These are phyloP conservation scores for Trichoderma orchidacearum DNA, from an alignment of 495 filamentous ascomycete genomes.

Conservation along the genomic window DNA sequence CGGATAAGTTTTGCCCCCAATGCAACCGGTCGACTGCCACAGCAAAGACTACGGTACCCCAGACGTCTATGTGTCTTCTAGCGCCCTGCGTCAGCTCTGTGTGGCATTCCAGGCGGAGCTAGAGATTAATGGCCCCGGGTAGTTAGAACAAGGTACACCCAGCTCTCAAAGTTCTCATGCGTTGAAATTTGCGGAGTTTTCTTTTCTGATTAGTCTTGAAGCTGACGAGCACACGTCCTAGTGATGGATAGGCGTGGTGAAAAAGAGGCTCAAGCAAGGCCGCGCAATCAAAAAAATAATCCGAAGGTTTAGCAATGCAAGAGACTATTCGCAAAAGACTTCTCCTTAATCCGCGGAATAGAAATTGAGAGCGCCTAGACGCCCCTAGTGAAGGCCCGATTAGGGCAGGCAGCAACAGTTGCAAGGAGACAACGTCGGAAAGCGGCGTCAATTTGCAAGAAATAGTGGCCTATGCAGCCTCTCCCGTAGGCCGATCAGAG, in stretches of 20 bases:
- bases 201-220: background rate
- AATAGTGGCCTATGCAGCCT: background rate
- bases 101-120: background rate
- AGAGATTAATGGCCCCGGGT: background rate
- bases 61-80: background rate
- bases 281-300: background rate
- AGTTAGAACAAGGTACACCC: too few relatives aligned
- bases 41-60: background rate
- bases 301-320: background rate
- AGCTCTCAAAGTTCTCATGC: too few relatives aligned
- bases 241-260: too few relatives aligned
- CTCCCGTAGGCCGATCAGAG: background rate
- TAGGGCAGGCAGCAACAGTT: background rate
- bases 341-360: background rate
- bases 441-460: background rate
- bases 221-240: background rate
- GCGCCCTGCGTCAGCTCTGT: background rate
- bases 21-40: background rate
- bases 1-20: too few relatives aligned
- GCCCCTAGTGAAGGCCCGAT: background rate
- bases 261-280: too few relatives aligned
- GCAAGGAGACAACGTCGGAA: background rate
- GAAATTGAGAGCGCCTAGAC: background rate
- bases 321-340: background rate
- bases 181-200: too few relatives aligned